Percentiles rank a stretch among this genome's conserved stretches.
Evolutionary conservation across 139 green algal genomes (phyloP).

Genomic region (Chlorella vulgaris): DNA sequence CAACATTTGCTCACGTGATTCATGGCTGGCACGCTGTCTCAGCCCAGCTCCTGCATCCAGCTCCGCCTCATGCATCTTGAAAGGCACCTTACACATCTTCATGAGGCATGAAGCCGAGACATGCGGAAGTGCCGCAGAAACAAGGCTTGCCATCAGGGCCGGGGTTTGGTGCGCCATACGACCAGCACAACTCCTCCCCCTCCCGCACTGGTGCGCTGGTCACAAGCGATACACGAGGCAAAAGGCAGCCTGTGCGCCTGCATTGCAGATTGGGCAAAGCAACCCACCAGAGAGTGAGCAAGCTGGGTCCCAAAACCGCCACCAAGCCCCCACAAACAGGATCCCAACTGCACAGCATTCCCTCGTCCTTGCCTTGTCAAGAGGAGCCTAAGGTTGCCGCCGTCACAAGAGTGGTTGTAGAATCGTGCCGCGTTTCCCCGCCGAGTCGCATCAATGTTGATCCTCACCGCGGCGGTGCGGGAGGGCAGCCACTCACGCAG

Average conservation of each 20-base stretch:
- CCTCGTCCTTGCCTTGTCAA: too few relatives aligned
- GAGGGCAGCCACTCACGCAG: conserved; percentile 59
- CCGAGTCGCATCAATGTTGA: conserved; percentile 72
- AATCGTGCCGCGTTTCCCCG: too few relatives aligned
- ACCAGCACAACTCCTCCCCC: conserved; percentile 68
- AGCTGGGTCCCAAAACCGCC: not conserved
- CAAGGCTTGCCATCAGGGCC: conserved; percentile 14
- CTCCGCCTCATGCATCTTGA: too few relatives aligned
- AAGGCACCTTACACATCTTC: conserved; percentile 34
- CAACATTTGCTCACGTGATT: too few relatives aligned
- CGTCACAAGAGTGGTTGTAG: too few relatives aligned
- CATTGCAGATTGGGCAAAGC: not conserved
- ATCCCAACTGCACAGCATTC: too few relatives aligned
- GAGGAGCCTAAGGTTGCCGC: conserved; percentile 71
- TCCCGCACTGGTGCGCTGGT: conserved; percentile 38
- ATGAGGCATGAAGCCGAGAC: conserved; percentile 49
- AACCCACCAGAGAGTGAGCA: not conserved
- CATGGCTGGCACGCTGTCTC: too few relatives aligned
- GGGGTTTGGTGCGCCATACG: conserved; percentile 55
- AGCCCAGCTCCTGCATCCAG: too few relatives aligned
- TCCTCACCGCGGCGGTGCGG: conserved; percentile 43
- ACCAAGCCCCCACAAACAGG: too few relatives aligned
- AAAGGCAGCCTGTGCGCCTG: conserved; percentile 41
- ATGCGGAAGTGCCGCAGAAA: conserved; percentile 40
- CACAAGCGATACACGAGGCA: conserved; percentile 59